Base-by-base conservation (phyloP, 768 basidiomycete species). In the Pulveroboletus sp. region DNA sequence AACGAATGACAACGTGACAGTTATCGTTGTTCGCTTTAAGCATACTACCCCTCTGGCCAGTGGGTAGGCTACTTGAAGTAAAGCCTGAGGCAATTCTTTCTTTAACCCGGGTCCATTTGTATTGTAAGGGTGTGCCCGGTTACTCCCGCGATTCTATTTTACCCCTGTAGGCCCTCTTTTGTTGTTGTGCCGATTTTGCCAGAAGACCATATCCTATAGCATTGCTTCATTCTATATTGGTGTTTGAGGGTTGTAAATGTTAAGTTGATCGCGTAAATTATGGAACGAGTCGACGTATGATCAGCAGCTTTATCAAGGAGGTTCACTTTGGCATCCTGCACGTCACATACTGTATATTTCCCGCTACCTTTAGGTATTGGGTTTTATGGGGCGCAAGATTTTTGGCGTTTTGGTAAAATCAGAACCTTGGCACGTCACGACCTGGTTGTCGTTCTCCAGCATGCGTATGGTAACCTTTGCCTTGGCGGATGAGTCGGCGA, bases 1-100 rank as follows among this genome's bases (percentile, higher is more conserved):
- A 70, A 93, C 93, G 14, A 89, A 87, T 35, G 96, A 99, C 68
- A 99, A 99, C 70, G 84, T 98, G 43, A 94, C 90, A 30, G 87
- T 92, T 24, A 68, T 97, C 47, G 90, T 97, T 46, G 78, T 98
- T 27, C 82, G 90, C 42, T 89, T 95, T 75, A 85, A 83, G 62
- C 70, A 38, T 20, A 13, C 26, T 26, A 16, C 43, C 19, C 45
- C 48, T n/a, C 45, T 30, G n/a, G 32, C 55, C 13, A 55, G 51
- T 53, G 54, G 46, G 39, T 55, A 56, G 40, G 55, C 14, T 22
- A 32, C 10, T 26, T 27, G 38, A 34, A n/a, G n/a, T n/a, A n/a
- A 45, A 34, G 30, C 17, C 24, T n/a, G n/a, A n/a, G n/a, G n/a
- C n/a, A 13, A 20, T 37, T 27, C 9, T 36, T 30, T 49, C 42